A percentile compares a stretch with the other conserved stretches of the same genome.
These are phyloP conservation scores for Talaromyces thailandensis DNA, from an alignment of 495 filamentous ascomycete genomes.

Conservation along the genomic window DNA sequence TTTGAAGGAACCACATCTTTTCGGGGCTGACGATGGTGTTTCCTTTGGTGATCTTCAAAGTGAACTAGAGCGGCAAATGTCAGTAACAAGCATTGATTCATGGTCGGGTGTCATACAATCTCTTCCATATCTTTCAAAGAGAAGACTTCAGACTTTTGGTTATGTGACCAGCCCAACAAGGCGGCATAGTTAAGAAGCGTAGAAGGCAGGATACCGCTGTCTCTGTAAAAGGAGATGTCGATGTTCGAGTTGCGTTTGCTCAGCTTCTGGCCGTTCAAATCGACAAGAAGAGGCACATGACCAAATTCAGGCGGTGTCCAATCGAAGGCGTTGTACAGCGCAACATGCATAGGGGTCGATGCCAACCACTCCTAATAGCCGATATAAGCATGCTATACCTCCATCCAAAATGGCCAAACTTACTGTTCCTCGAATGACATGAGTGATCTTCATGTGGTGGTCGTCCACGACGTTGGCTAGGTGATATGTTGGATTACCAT, in stretches of 20 bases:
- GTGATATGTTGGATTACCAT: constrained; percentile 91
- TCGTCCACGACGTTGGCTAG: constrained; percentile 97
- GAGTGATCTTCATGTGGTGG: constrained; percentile 87
- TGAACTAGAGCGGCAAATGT: constrained; percentile 43
- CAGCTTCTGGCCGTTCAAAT: constrained; percentile 68
- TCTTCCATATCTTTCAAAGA: constrained; percentile 57
- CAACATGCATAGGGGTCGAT: constrained; percentile 82
- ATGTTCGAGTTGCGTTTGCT: constrained; percentile 78
- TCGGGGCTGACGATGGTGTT: constrained; percentile 76
- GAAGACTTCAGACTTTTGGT: constrained; percentile 57
- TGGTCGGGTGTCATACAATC: constrained; percentile 37
- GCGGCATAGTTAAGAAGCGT: constrained; percentile 76
- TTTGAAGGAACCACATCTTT: constrained; percentile 77
- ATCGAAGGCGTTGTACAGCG: constrained; percentile 78
- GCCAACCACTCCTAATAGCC: constrained; percentile 76
- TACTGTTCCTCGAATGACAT: constrained; percentile 83
- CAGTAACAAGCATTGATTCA: background rate
- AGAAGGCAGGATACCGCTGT: constrained; percentile 61
- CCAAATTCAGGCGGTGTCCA: constrained; percentile 81
- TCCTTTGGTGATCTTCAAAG: constrained; percentile 76
- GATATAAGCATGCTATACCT: background rate
- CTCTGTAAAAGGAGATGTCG: constrained; percentile 58
- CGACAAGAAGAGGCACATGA: constrained; percentile 80
- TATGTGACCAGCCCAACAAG: constrained; percentile 79
- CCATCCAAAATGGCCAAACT: constrained; percentile 13